These are phyloP conservation scores for Capsaspora owczarzaki DNA, from an alignment of 78 protist genomes.

Conservation along the genomic window DNA sequence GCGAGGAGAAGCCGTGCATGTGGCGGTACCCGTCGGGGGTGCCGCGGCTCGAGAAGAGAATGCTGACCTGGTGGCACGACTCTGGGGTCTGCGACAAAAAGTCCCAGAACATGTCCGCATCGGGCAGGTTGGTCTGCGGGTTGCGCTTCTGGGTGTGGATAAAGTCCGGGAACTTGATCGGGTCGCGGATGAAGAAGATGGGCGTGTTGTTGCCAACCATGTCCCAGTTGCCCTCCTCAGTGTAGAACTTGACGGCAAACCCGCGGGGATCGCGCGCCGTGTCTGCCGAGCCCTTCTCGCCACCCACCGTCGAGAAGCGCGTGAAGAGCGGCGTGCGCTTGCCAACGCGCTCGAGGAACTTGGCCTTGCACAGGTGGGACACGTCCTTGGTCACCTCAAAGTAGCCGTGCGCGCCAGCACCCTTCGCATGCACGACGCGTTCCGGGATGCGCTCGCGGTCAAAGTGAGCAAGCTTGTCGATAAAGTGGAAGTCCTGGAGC, in stretches of 20 bases:
- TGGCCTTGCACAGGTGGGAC: slow-evolving; percentile 34
- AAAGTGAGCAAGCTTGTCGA: slow-evolving; percentile 54
- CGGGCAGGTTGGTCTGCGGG: slow-evolving; percentile 54
- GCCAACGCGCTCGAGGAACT: slow-evolving; percentile 39
- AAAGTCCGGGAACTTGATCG: slow-evolving; percentile 54
- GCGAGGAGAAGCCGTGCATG: slow-evolving; percentile 61
- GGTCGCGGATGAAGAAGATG: slow-evolving; percentile 64
- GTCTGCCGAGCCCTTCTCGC: slow-evolving; percentile 69
- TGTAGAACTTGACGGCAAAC: slow-evolving; percentile 76
- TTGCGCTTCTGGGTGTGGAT: slow-evolving; percentile 74
- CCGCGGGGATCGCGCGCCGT: slow-evolving; percentile 76
- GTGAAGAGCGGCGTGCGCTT: slow-evolving; percentile 52
- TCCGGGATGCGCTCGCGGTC: slow-evolving; percentile 71
- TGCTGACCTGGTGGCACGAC: slow-evolving; percentile 53
- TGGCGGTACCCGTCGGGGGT: slow-evolving; percentile 62
- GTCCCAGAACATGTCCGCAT: slow-evolving; percentile 64
- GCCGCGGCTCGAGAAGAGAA: slow-evolving; percentile 57
- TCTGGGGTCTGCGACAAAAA: slow-evolving; percentile 66
- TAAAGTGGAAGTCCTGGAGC: slow-evolving; percentile 52
- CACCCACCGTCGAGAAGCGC: slow-evolving; percentile 81
- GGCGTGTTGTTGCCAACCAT: slow-evolving; percentile 67
- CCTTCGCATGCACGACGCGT: slow-evolving; percentile 70
- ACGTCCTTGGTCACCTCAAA: slow-evolving; percentile 47
- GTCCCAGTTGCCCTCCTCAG: slow-evolving; percentile 64
- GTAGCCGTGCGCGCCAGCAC: slow-evolving; percentile 70